Base-by-base conservation (phyloP, 169 alveolate species). In the Cystoisospora suis region DNA sequence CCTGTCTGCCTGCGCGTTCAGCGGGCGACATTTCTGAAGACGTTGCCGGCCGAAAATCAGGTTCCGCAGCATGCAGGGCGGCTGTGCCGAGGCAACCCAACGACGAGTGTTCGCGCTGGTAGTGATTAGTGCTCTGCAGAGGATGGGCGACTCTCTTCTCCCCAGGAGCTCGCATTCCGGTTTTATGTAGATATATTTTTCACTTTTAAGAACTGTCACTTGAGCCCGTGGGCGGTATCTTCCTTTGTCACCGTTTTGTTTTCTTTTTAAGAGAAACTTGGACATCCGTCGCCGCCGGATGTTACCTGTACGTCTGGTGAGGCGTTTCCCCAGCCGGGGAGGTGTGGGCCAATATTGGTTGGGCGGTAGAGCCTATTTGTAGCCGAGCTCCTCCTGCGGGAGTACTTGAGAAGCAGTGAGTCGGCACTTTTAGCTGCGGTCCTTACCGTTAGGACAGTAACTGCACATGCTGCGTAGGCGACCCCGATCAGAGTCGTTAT, bases 361-460 rank as follows among this genome's bases (percentile, higher is more conserved):
- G n/a, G n/a, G n/a, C n/a, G n/a, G n/a, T n/a, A n/a, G n/a, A n/a
- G n/a, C n/a, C n/a, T n/a, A n/a, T n/a, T n/a, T n/a, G n/a, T n/a
- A n/a, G n/a, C n/a, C n/a, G n/a, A n/a, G n/a, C n/a, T n/a, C n/a
- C n/a, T n/a, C n/a, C n/a, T n/a, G n/a, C n/a, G n/a, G n/a, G n/a
- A n/a, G n/a, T n/a, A n/a, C n/a, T n/a, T n/a, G n/a, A n/a, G n/a
- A n/a, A n/a, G n/a, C n/a, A n/a, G n/a, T n/a, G n/a, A n/a, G n/a
- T n/a, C n/a, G n/a, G n/a, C n/a, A n/a, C n/a, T n/a, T n/a, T n/a
- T n/a, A n/a, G n/a, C n/a, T n/a, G n/a, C n/a, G n/a, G n/a, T n/a
- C n/a, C 92, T 88, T 58, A 88, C 92, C 45, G 92, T 56, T 23
- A 88, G 75, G 42, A 88, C 92, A 40, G 92, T 88, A 69, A 88